Conservation (phyloP, 1,139 yeast genomes). For the Protomyces arabidopsidicola region DNA sequence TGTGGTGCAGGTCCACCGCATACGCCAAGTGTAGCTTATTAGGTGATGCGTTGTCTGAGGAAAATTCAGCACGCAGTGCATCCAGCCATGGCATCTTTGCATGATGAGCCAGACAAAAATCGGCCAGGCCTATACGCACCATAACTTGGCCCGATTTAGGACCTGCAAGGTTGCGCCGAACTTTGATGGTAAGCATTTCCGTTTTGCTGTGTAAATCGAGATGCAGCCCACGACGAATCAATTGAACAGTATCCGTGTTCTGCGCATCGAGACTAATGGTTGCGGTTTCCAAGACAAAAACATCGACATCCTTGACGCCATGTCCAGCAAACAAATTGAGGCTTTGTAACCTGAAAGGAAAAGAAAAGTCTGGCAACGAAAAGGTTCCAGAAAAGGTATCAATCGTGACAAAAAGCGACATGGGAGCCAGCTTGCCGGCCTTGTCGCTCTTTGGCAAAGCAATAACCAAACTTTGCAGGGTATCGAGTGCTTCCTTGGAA, state of each 20-base stretch:
- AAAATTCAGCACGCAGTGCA: background rate
- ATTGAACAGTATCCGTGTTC: background rate
- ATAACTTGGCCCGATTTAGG: background rate
- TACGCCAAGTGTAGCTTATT: background rate
- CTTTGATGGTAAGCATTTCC: constrained; percentile 8
- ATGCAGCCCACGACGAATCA: constrained; percentile 3
- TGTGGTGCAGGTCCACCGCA: constrained; percentile 7
- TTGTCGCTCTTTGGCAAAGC: background rate
- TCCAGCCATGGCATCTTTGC: constrained; percentile 24
- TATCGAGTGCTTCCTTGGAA: background rate
- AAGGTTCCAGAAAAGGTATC: background rate
- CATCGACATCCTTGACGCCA: constrained; percentile 11
- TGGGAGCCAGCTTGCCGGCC: background rate
- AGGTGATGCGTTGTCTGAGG: background rate
- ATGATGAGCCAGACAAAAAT: background rate
- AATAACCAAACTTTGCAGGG: background rate
- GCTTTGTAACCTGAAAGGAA: background rate
- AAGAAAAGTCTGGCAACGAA: background rate
- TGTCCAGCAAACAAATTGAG: background rate
- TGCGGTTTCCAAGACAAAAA: background rate
- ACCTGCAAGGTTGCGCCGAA: constrained; percentile 6
- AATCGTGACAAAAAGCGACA: background rate
- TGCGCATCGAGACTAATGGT: background rate
- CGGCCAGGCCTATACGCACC: constrained; percentile 9
- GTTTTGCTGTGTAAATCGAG: background rate